Percentiles rank a stretch among this genome's conserved stretches.
These are phyloP conservation scores for Zygosaccharomyces sapae DNA, from an alignment of 1,139 yeast genomes.

Conservation along the genomic window DNA sequence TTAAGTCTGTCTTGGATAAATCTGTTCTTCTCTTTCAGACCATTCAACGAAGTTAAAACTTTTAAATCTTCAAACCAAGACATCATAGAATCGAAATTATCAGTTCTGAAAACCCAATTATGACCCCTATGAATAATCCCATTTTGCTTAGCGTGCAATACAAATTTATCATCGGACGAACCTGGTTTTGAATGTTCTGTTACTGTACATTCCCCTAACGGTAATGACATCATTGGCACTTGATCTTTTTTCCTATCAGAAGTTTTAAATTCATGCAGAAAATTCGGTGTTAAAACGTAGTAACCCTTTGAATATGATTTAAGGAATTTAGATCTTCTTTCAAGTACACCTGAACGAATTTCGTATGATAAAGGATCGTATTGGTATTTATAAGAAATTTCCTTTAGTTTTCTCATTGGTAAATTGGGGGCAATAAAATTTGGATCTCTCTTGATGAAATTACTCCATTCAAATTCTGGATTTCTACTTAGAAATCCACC, in stretches of 20 bases:
- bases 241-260: slow-evolving; percentile 78
- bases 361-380: slow-evolving; percentile 67
- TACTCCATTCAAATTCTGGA: slow-evolving; percentile 83
- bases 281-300: slow-evolving; percentile 86
- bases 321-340: slow-evolving; percentile 83
- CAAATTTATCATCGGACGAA: slow-evolving; percentile 70
- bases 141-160: slow-evolving; percentile 67
- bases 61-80: slow-evolving; percentile 80
- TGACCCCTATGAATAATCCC: slow-evolving; percentile 72
- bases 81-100: slow-evolving; percentile 71
- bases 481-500: slow-evolving; percentile 74
- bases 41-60: slow-evolving; percentile 43
- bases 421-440: slow-evolving; percentile 73
- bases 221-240: slow-evolving; percentile 80
- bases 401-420: slow-evolving; percentile 63
- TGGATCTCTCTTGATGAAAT: slow-evolving; percentile 67
- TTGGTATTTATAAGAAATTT: slow-evolving; percentile 62
- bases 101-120: slow-evolving; percentile 89
- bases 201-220: slow-evolving; percentile 75
- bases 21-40: slow-evolving; percentile 28
- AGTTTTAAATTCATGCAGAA: slow-evolving; percentile 84
- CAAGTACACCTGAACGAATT: slow-evolving; percentile 75
- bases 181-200: slow-evolving; percentile 80
- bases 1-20: slow-evolving; percentile 26
- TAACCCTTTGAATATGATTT: slow-evolving; percentile 87